Evolutionary conservation across 2,329 filamentous ascomycete species (phyloP).

Genomic region (Ramichloridium luteum): DNA sequence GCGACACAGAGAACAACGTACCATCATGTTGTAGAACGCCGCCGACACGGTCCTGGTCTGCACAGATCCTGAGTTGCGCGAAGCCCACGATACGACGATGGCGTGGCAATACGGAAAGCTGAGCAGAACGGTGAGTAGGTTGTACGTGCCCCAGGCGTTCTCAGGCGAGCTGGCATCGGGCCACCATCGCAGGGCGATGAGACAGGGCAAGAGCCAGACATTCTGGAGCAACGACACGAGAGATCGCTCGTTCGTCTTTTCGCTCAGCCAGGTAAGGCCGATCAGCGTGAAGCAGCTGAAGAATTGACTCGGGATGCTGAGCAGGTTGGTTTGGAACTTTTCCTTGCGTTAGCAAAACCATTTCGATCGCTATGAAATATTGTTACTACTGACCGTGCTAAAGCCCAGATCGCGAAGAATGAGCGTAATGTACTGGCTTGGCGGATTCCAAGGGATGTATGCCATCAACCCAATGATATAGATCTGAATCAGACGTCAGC

Average conservation of each 20-base stretch:
- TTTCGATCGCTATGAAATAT: not conserved
- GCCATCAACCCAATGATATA: slow-evolving; percentile 43
- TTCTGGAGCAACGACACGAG: slow-evolving; percentile 39
- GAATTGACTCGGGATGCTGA: slow-evolving; percentile 40
- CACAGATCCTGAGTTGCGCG: slow-evolving; percentile 29
- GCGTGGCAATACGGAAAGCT: slow-evolving; percentile 39
- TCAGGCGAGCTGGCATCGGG: slow-evolving; percentile 29
- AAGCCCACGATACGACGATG: slow-evolving; percentile 29
- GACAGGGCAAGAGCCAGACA: slow-evolving; percentile 49
- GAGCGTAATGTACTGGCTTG: slow-evolving; percentile 45
- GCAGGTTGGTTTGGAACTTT: slow-evolving; percentile 51
- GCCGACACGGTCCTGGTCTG: slow-evolving; percentile 29
- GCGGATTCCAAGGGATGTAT: slow-evolving; percentile 41
- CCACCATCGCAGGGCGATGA: slow-evolving; percentile 41
- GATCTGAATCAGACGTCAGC: too few species aligned
- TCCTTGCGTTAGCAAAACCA: slow-evolving; percentile 1
- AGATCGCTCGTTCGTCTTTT: slow-evolving; percentile 35
- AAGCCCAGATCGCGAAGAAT: slow-evolving; percentile 47
- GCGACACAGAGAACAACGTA: not conserved
- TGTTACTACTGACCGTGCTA: too few species aligned
- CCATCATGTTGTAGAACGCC: slow-evolving; percentile 26
- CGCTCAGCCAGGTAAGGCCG: slow-evolving; percentile 34
- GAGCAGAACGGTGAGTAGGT: slow-evolving; percentile 27
- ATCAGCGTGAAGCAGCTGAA: slow-evolving; percentile 32
- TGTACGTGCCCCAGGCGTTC: slow-evolving; percentile 28